A percentile compares a stretch with the other conserved stretches of the same genome.
Evolutionary conservation across 164 flowering plant species (phyloP).

Genomic region (Dillenia suffruticosa): DNA sequence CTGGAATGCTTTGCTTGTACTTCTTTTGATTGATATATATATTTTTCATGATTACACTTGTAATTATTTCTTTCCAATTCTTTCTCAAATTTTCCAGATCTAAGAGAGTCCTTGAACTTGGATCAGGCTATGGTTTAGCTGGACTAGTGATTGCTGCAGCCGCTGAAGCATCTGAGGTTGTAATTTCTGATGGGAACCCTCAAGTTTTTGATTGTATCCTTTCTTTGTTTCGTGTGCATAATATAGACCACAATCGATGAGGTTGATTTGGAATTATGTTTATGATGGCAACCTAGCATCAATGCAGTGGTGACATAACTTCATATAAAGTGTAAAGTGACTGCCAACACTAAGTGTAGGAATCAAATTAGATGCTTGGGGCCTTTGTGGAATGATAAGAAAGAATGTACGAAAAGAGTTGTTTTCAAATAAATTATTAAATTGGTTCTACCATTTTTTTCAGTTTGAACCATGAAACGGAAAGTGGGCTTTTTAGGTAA

Average conservation of each 20-base stretch:
- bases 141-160: conserved; percentile 76
- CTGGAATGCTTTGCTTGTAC: neutral
- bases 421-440: too few relatives aligned
- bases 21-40: neutral
- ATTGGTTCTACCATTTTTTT: too few relatives aligned
- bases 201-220: conserved; percentile 99
- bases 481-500: too few relatives aligned
- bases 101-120: conserved; percentile 86
- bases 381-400: too few relatives aligned
- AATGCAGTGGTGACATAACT: too few relatives aligned
- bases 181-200: conserved; percentile 92
- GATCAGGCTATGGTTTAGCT: conserved; percentile 97
- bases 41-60: neutral
- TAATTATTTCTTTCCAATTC: conserved; percentile 1
- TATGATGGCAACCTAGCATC: too few relatives aligned
- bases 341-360: too few relatives aligned
- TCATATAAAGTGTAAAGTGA: too few relatives aligned
- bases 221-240: neutral
- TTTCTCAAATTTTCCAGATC: conserved; percentile 28
- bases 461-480: too few relatives aligned
- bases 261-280: neutral
- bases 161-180: conserved; percentile 74
- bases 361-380: too few relatives aligned
- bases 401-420: too few relatives aligned
- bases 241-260: too few relatives aligned